Conservation (phyloP, 2,329 filamentous ascomycete species). For the Fusarium torreyae region DNA sequence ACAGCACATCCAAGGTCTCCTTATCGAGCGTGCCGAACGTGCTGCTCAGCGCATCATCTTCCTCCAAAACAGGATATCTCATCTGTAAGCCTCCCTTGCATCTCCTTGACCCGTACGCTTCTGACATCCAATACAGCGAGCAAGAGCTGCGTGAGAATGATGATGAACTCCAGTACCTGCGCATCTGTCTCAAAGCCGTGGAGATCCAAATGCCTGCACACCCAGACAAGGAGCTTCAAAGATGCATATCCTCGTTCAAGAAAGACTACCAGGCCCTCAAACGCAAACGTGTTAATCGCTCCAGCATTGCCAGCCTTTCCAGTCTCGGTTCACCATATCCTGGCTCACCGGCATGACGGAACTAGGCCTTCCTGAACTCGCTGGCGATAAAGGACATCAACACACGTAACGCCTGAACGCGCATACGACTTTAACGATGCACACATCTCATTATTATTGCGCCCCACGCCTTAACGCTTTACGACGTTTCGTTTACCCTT, state of each 20-base stretch:
- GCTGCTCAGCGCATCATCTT: constrained; percentile 72
- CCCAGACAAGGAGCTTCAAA: constrained; percentile 69
- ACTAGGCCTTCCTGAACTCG: not conserved
- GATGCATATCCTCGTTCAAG: constrained; percentile 74
- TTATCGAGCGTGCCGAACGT: constrained; percentile 70
- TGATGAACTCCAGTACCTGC: constrained; percentile 72
- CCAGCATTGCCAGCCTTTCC: constrained; percentile 50
- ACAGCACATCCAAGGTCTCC: constrained; percentile 73
- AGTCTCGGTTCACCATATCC: constrained; percentile 49
- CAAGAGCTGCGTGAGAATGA: constrained; percentile 70
- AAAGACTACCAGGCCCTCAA: constrained; percentile 69
- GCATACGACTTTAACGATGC: constrained; percentile 43
- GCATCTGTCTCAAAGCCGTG: constrained; percentile 74
- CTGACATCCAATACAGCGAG: constrained; percentile 59
- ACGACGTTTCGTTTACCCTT: constrained; percentile 30
- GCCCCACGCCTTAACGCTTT: constrained; percentile 37
- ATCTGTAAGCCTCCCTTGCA: constrained; percentile 63
- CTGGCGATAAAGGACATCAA: constrained; percentile 22
- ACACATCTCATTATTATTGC: constrained; percentile 30
- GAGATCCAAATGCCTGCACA: constrained; percentile 70
- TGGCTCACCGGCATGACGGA: constrained; percentile 46
- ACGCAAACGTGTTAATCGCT: constrained; percentile 59
- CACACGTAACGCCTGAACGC: constrained; percentile 36
- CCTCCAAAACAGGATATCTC: constrained; percentile 70
- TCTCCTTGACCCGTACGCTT: not conserved